phyloP scores from a whole-genome alignment of 192 early-diverging fungal genomes.

The Oehlia diaphana region DNA sequence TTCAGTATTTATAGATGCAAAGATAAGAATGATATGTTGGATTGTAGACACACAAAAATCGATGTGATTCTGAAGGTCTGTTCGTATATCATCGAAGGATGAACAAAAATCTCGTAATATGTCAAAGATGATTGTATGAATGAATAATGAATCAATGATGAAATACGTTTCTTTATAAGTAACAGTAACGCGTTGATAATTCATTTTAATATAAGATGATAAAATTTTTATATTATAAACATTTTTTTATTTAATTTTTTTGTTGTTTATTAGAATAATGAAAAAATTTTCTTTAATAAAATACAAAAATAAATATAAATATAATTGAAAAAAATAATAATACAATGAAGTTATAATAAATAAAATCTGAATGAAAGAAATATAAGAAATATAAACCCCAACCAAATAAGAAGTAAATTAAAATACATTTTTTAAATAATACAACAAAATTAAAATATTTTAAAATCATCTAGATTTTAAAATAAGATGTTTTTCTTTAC shows the following conservation, averaged over 20 bases:
- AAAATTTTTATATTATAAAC: no score
- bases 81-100: constrained; percentile 31
- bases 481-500: background rate
- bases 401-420: background rate
- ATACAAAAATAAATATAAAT: background rate
- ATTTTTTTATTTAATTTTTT: background rate
- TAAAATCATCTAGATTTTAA: background rate
- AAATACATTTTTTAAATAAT: background rate
- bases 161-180: no score
- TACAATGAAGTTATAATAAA: background rate
- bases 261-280: background rate
- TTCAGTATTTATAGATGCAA: constrained; percentile 26
- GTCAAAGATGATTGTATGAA: no score
- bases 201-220: no score
- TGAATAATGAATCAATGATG: no score
- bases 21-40: constrained; percentile 19
- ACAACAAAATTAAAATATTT: background rate
- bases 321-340: background rate
- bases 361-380: background rate
- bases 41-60: constrained; percentile 17
- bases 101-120: no score
- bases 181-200: no score
- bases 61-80: constrained; percentile 30
- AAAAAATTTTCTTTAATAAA: background rate
- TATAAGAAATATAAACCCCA: background rate